Evolutionary conservation across 2,329 filamentous ascomycete species (phyloP), one percentile per base, ranked within the genome.

Genomic region (Triangularia verruculosa): DNA sequence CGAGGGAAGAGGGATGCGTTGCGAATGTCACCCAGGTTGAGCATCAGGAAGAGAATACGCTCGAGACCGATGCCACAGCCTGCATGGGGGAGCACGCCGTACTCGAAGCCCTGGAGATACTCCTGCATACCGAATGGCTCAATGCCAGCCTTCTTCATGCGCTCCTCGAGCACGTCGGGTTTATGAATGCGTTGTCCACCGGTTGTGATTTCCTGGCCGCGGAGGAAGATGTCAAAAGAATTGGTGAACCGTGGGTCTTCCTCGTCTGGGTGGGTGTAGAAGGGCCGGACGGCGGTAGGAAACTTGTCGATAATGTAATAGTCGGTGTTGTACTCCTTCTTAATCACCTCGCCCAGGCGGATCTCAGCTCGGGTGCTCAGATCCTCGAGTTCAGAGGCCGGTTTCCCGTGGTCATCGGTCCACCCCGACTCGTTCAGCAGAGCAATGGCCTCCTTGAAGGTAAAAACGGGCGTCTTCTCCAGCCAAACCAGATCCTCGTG

Each of bases 231-330:
- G 74, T 97, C 93, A 71, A 97, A 97, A 0, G 93, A 96, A 74
- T 96, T 96, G 58, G 93, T 97, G 74, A 88, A 86, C 32, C 84
- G 82, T 12, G 85, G 80, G 71, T 96, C 86, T 15, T 88, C 81
- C 1, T 89, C 84, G 67, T 96, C 91, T 27, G 89, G 89, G 85
- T 96, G 93, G 1, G 93, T 92, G 73, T 97, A 97, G 78, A 97
- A 97, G 0, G 93, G 93, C 52, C 93, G 86, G 2, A 91, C 93
- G 6, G 87, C 89, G 22, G 86, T 81, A 0, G 93, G 93, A 80
- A 97, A 97, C 73, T 96, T 96, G 82, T 97, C 93, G 47, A 97
- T 83, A 67, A 97, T 89, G 77, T 95, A 97, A 79, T 96, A 97
- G 72, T 97, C 93, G 0, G 93, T 96, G 61, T 86, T 82, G 72